Evolutionary conservation across 192 early-diverging fungal genomes (phyloP).

Genomic region (Allomyces macrogynus): DNA sequence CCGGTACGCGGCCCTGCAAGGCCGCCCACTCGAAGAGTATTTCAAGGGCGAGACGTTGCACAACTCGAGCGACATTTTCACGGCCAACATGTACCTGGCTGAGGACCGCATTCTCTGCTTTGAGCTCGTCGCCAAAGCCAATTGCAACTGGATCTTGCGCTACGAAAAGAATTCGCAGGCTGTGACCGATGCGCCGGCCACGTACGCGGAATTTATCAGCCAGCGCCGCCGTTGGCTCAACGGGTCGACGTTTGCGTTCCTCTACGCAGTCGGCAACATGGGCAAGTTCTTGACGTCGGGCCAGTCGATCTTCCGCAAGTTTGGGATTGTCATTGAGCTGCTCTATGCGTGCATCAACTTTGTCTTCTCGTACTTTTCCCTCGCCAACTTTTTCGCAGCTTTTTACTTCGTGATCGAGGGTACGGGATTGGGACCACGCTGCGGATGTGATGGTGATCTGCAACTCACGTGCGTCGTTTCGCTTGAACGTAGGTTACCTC

Average conservation of each 20-base stretch:
- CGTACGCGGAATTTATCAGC: constrained; percentile 74
- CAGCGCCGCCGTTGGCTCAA: constrained; percentile 95
- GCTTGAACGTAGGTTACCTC: no score
- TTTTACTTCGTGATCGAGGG: constrained; percentile 1
- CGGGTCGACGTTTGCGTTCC: constrained; percentile 81
- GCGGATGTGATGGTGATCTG: no score
- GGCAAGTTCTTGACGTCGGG: constrained; percentile 53
- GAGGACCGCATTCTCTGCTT: constrained; percentile 90
- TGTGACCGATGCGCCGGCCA: constrained; percentile 82
- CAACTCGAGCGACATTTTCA: constrained; percentile 45
- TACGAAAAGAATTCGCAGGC: constrained; percentile 77
- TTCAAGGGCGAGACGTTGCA: constrained; percentile 85
- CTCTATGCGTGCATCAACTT: constrained; percentile 60
- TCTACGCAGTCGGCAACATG: constrained; percentile 66
- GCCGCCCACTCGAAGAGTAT: constrained; percentile 61
- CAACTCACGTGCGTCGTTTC: no score
- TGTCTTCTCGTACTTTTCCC: constrained; percentile 24
- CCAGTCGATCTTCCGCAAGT: constrained; percentile 49
- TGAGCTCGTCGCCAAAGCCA: constrained; percentile 70
- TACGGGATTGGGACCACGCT: no score
- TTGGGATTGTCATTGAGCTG: constrained; percentile 56
- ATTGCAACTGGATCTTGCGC: constrained; percentile 53
- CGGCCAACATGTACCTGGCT: constrained; percentile 85
- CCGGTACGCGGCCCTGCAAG: constrained; percentile 63
- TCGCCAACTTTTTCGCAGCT: constrained; percentile 3